These are phyloP conservation scores for Blastocystis sp. DNA, from an alignment of 352 stramenopile species.

Conservation along the genomic window DNA sequence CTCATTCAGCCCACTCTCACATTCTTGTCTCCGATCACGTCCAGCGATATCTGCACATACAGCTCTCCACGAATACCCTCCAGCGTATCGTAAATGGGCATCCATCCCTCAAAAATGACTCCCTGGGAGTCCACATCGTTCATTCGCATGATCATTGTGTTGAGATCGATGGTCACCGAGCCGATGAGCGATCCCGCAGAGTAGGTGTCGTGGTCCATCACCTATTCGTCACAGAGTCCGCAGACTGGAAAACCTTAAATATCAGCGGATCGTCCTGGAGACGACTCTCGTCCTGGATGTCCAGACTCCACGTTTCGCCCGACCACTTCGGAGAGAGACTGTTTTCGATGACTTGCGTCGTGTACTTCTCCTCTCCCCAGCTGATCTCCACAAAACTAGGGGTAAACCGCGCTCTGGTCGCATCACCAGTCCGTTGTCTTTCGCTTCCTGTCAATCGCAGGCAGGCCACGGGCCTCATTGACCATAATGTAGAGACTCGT, in stretches of 20 bases:
- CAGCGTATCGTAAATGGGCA: slow-evolving; percentile 96
- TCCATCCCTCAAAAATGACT: slow-evolving; percentile 90
- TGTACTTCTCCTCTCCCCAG: slow-evolving; percentile 85
- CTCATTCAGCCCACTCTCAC: slow-evolving; percentile 89
- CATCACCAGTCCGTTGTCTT: slow-evolving; percentile 76
- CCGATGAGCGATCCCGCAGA: slow-evolving; percentile 91
- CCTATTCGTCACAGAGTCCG: slow-evolving; percentile 75
- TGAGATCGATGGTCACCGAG: slow-evolving; percentile 95
- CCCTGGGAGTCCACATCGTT: slow-evolving; percentile 71
- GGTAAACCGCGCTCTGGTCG: slow-evolving; percentile 4
- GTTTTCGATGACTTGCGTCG: slow-evolving; percentile 88
- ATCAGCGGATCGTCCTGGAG: slow-evolving; percentile 96
- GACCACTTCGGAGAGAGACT: slow-evolving; percentile 93
- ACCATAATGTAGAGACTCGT: slow-evolving; percentile 88
- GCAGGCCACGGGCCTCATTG: slow-evolving; percentile 85
- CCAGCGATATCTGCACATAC: slow-evolving; percentile 83
- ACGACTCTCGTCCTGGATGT: slow-evolving; percentile 94
- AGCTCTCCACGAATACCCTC: slow-evolving; percentile 92
- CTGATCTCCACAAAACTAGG: slow-evolving; percentile 83
- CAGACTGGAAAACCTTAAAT: slow-evolving; percentile 85
- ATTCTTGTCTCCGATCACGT: slow-evolving; percentile 65
- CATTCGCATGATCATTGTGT: slow-evolving; percentile 91
- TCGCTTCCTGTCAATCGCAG: slow-evolving; percentile 85
- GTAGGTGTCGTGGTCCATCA: slow-evolving; percentile 92
- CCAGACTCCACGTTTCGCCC: slow-evolving; percentile 94